Conservation (phyloP, 148 eudicot genomes). For the Simmondsia chinensis region DNA sequence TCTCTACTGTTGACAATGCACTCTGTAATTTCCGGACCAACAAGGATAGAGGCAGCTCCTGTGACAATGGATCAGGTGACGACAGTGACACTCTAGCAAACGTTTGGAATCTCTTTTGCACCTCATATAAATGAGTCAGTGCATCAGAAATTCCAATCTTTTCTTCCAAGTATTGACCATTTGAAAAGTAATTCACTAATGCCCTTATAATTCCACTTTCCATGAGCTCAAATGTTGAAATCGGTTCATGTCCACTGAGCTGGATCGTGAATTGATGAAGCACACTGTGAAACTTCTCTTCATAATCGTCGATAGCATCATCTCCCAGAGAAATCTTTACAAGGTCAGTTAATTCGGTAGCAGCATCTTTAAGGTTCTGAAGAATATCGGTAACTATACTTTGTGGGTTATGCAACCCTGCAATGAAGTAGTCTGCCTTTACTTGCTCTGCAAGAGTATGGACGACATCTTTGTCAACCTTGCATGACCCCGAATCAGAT, state of each 20-base stretch:
- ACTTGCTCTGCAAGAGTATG: slow-evolving; percentile 56
- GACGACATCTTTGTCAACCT: slow-evolving; percentile 54
- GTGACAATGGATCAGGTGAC: slow-evolving; percentile 23
- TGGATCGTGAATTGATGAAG: slow-evolving; percentile 51
- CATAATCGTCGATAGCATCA: slow-evolving; percentile 19
- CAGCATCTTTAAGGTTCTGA: slow-evolving; percentile 56
- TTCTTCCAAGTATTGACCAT: slow-evolving; percentile 27
- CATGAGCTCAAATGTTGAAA: slow-evolving; percentile 88
- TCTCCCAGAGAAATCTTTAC: slow-evolving; percentile 17
- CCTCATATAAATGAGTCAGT: slow-evolving; percentile 10
- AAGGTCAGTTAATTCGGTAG: slow-evolving; percentile 41
- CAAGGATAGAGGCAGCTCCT: slow-evolving; percentile 28
- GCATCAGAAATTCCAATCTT: slow-evolving; percentile 13
- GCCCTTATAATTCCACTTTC: slow-evolving; percentile 86
- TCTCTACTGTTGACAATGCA: slow-evolving; percentile 75
- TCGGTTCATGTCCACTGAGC: slow-evolving; percentile 53
- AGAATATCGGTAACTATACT: slow-evolving; percentile 53
- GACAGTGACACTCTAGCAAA: slow-evolving; percentile 56
- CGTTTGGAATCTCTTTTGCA: slow-evolving; percentile 55
- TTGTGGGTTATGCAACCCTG: slow-evolving; percentile 32
- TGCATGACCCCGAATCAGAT: slow-evolving; percentile 45
- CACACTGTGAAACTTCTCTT: slow-evolving; percentile 40
- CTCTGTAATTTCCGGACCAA: slow-evolving; percentile 55
- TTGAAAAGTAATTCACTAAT: slow-evolving; percentile 48
- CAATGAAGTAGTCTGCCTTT: slow-evolving; percentile 40